These are phyloP conservation scores for Cardiospermum halicacabum DNA, from an alignment of 345 rosid genomes.

Conservation along the genomic window DNA sequence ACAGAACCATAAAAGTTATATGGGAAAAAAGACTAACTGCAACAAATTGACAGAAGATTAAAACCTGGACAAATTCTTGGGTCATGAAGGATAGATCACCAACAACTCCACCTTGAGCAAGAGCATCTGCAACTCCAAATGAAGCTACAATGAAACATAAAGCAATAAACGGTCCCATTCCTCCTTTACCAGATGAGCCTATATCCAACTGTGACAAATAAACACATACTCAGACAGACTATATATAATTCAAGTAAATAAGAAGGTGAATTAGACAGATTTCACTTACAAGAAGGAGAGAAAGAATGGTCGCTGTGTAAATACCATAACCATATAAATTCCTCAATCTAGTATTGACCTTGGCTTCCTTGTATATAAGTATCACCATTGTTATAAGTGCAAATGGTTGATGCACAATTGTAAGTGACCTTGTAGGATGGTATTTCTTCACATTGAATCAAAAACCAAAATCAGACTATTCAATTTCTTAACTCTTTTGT, in stretches of 20 bases:
- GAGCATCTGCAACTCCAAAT: conserved; percentile 83
- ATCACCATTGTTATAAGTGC: conserved; percentile 61
- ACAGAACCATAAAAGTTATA: neutral
- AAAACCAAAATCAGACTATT: conserved; percentile 2
- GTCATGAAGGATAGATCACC: conserved; percentile 88
- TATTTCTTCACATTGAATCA: conserved; percentile 41
- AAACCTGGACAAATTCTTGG: conserved; percentile 81
- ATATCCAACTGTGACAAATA: conserved; percentile 53
- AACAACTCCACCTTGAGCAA: conserved; percentile 83
- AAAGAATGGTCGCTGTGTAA: conserved; percentile 49
- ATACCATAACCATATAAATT: conserved; percentile 59
- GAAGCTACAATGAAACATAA: conserved; percentile 50
- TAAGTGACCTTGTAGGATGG: conserved; percentile 86
- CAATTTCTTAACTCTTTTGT: neutral
- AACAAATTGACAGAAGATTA: neutral
- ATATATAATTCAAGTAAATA: neutral
- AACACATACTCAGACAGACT: too few relatives aligned
- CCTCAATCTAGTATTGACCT: conserved; percentile 60
- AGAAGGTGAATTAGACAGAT: neutral
- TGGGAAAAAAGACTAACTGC: neutral
- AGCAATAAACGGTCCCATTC: conserved; percentile 52
- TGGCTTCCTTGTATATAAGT: conserved; percentile 63
- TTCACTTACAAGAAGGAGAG: conserved; percentile 71
- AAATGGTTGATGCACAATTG: conserved; percentile 79
- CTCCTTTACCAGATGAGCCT: conserved; percentile 70